Base-by-base conservation (phyloP, 2,329 filamentous ascomycete species). In the Penicillium crustosum region DNA sequence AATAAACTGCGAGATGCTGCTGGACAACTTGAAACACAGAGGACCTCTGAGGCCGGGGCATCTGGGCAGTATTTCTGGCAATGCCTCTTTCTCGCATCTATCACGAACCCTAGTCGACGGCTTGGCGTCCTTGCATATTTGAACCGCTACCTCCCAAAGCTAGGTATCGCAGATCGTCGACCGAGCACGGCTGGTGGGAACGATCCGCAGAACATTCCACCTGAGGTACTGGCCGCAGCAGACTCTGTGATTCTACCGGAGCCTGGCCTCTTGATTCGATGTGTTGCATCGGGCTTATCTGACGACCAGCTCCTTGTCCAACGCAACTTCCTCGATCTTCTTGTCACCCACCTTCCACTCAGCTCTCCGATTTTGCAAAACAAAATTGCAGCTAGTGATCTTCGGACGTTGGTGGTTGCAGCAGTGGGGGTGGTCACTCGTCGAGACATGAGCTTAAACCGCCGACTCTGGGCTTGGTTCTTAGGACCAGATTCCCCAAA, bases 61-160 rank as follows among this genome's bases (percentile, higher is more conserved):
- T 86, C 87, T 10, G 90, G 93, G 64, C 90, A 90, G 63, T 97
- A 94, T 74, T 99, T 97, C 73, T 99, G 94, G 94, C 94, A 99
- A 77, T 97, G 92, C 73, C 89, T 99, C 70, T 97, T 99, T 69
- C 79, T 99, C 19, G 91, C 93, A 10, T 89, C 91, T 19, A 94
- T 99, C 59, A 97, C 94, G 1, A 93, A 93, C 68, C 85, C 91
- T 42, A 92, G 88, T 60, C 84, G 93, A 60, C 86, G 94, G 55
- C 87, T 90, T 62, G 94, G 94, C 27, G 92, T 92, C 39, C 80
- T 99, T 58, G 92, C 93, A 33, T 99, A 95, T 73, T 80, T 99
- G 41, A 82, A 86, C 49, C 88, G 92, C 57, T 86, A 86, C 67
- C 79, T 99, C 31, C 94, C 95, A 21, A 88, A 83, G 65, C 79